phyloP scores from a whole-genome alignment of 371 early-diverging fungal genomes.

The Gilbertella persicaria region DNA sequence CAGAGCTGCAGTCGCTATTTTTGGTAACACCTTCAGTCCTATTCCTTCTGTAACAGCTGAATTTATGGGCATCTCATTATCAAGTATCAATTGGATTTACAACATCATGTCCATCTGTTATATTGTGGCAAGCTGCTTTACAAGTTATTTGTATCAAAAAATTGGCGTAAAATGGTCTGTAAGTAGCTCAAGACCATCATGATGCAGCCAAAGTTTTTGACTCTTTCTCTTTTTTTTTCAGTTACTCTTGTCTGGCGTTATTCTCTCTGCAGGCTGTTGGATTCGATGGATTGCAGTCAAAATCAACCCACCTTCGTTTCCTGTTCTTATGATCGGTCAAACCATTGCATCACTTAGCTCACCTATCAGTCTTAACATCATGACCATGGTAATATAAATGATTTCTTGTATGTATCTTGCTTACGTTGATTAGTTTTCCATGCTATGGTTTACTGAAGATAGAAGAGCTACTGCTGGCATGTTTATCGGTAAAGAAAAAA shows the following conservation, averaged over 20 bases:
- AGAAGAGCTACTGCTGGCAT: slow-evolving; percentile 60
- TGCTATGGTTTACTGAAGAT: slow-evolving; percentile 61
- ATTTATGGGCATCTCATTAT: slow-evolving; percentile 31
- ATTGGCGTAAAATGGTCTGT: slow-evolving; percentile 50
- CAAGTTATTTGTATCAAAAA: slow-evolving; percentile 52
- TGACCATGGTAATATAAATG: slow-evolving; percentile 41
- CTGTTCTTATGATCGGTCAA: slow-evolving; percentile 61
- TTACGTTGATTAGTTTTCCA: slow-evolving; percentile 36
- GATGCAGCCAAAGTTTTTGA: neutral
- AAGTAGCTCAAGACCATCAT: no score
- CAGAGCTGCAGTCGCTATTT: slow-evolving; percentile 39
- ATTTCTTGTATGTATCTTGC: slow-evolving; percentile 4
- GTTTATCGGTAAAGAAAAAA: slow-evolving; percentile 28
- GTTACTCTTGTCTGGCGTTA: slow-evolving; percentile 48
- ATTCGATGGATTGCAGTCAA: slow-evolving; percentile 58
- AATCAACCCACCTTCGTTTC: slow-evolving; percentile 39
- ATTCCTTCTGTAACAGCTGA: slow-evolving; percentile 41
- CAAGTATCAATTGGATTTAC: slow-evolving; percentile 43
- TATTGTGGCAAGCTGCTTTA: slow-evolving; percentile 49
- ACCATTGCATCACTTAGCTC: slow-evolving; percentile 58
- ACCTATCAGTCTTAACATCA: slow-evolving; percentile 64
- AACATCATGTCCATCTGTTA: slow-evolving; percentile 52
- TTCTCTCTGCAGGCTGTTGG: slow-evolving; percentile 59
- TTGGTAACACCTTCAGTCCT: slow-evolving; percentile 43
- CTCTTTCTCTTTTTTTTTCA: slow-evolving; percentile 8